Evolutionary conservation across 2,329 filamentous ascomycete genomes (phyloP), one percentile per base, ranked within the genome.

Genomic region (Trichoderma guizhouense): DNA sequence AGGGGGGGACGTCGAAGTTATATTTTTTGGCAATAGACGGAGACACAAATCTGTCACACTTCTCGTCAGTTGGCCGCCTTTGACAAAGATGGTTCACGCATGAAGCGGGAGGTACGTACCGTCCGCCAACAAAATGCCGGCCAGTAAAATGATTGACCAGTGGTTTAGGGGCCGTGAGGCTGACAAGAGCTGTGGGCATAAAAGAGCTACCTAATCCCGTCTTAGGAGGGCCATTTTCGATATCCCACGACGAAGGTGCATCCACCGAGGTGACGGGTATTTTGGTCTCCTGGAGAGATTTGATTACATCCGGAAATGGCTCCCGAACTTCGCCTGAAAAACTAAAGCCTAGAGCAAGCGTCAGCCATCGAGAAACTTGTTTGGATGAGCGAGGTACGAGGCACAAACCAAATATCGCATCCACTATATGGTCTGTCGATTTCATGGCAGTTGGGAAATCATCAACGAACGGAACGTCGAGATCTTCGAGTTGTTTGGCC

Each of bases 291-390:
- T 94, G 89, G 47, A 99, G 86, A 8, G 92, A 90, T 73, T 88
- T 84, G 76, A 99, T 97, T 15, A 98, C 92, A 0, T 86, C 86
- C 0, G 91, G 91, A 79, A 98, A 99, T 1, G 96, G 96, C 75
- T 97, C 93, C n/a, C 96, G 91, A 68, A 99, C 91, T 75, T 96
- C 91, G 7, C 95, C 95, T 2, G 91, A 91, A 83, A 99, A 99
- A 73, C 92, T 96, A 84, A 99, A 99, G 8, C 93, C 92, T 92
- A 43, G 30, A 60, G 68, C 36, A 67, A 36, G 36, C 24, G 72
- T 78, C 55, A 77, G 69, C 39, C 15, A 61, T 15, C 32, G 30
- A 62, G 21, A 7, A n/a, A 9, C 30, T 24, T 26, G 7, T 53
- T 26, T 53, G 7, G 7, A 39, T 57, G 36, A 15, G 7, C 51